These are phyloP conservation scores for Rosa lucieae DNA, from an alignment of 306 rosid species.

Conservation along the genomic window DNA sequence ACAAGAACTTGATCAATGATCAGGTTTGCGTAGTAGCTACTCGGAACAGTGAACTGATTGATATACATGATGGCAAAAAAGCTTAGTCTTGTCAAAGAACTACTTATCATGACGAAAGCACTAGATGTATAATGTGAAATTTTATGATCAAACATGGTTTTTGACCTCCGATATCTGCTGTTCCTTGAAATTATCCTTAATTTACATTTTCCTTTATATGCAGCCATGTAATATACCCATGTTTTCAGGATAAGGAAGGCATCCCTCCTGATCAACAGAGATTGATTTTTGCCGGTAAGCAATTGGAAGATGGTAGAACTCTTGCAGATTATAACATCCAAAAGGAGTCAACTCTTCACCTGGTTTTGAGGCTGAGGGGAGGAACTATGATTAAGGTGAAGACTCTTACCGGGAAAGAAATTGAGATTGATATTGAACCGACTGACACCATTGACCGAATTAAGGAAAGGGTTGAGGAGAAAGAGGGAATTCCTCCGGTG, in stretches of 20 bases:
- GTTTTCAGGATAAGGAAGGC: slow-evolving; percentile 91
- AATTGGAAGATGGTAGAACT: slow-evolving; percentile 94
- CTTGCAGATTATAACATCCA: slow-evolving; percentile 96
- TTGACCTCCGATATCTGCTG: background rate
- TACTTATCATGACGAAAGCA: background rate
- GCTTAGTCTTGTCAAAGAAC: background rate
- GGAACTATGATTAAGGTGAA: slow-evolving; percentile 99
- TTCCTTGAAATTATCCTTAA: background rate
- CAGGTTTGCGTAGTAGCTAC: background rate
- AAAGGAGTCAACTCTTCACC: slow-evolving; percentile 96
- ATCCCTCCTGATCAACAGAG: slow-evolving; percentile 97
- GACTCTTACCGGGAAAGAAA: slow-evolving; percentile 96
- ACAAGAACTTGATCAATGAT: background rate
- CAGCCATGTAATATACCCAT: background rate
- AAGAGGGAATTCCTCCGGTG: slow-evolving; percentile 98
- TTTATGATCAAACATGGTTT: background rate
- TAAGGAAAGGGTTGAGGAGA: slow-evolving; percentile 97
- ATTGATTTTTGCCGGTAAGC: slow-evolving; percentile 96
- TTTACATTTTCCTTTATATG: background rate
- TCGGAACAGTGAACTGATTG: background rate
- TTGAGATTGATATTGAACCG: slow-evolving; percentile 95
- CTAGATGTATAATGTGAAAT: background rate
- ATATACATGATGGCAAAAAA: background rate
- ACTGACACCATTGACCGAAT: slow-evolving; percentile 91
- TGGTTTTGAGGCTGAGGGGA: slow-evolving; percentile 94